Evolutionary conservation across 2,329 filamentous ascomycete genomes (phyloP).

Genomic region (Trichoderma sp.): DNA sequence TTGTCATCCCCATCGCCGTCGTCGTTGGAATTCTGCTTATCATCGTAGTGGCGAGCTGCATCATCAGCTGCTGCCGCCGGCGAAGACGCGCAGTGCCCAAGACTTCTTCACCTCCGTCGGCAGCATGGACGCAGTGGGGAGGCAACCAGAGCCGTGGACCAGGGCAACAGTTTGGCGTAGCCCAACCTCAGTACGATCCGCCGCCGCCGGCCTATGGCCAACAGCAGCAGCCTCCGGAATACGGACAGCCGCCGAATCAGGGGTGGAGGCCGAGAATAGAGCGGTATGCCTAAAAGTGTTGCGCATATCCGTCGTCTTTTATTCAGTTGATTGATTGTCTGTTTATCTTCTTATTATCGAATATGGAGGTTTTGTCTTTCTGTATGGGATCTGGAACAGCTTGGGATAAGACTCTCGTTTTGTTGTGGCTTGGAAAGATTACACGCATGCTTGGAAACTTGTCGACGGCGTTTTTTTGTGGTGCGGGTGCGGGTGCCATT

Average conservation of each 20-base stretch:
- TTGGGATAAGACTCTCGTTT: neutral
- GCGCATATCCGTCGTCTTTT: neutral
- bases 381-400: neutral
- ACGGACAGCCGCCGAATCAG: constrained; percentile 14
- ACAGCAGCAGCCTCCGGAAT: constrained; percentile 10
- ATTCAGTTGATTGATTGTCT: neutral
- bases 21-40: constrained; percentile 74
- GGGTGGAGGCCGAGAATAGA: constrained; percentile 28
- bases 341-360: neutral
- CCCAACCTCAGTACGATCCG: neutral
- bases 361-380: neutral
- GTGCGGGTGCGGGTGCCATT: neutral
- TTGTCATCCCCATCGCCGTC: constrained; percentile 78
- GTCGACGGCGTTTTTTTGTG: neutral
- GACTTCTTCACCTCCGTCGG: constrained; percentile 16
- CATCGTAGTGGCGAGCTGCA: constrained; percentile 68
- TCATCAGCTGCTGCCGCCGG: constrained; percentile 48
- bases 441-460: neutral
- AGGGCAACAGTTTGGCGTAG: neutral
- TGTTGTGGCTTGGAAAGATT: neutral
- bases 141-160: neutral
- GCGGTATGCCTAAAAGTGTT: constrained; percentile 33
- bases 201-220: constrained; percentile 11
- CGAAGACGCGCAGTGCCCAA: constrained; percentile 31
- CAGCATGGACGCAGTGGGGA: constrained; percentile 25